Percentiles rank a stretch among this genome's conserved stretches.
Evolutionary conservation across 176 grass and related monocot species (phyloP).

Genomic region (Oryza meyeriana): DNA sequence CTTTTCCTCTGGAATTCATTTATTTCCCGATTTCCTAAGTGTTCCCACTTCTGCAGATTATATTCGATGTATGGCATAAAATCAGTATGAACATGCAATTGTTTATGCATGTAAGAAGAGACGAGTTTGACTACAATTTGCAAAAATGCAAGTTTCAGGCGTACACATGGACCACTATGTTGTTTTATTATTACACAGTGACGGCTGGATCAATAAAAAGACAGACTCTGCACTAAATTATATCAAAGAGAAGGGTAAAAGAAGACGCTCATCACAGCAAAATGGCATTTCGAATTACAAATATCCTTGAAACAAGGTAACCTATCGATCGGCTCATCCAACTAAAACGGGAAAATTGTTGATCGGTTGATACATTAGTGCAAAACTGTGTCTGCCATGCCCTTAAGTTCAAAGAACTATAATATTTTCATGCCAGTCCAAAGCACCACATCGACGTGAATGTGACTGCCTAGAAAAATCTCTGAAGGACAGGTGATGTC

Average conservation of each 20-base stretch:
- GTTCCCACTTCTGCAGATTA: no score
- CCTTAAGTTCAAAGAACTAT: neutral
- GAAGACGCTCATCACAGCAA: constrained; percentile 16
- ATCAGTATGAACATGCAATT: no score
- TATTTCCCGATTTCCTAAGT: no score
- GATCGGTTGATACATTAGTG: neutral
- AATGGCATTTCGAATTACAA: constrained; percentile 19
- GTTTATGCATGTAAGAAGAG: neutral
- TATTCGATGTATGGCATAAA: no score
- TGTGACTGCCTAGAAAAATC: neutral
- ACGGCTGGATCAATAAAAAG: neutral
- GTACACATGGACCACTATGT: neutral
- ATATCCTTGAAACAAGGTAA: neutral
- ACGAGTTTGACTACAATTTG: neutral
- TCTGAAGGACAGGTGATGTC: neutral
- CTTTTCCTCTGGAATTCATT: no score
- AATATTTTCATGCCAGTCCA: neutral
- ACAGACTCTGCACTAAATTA: neutral
- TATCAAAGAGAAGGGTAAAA: neutral
- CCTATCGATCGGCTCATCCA: neutral
- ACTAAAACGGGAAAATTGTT: neutral
- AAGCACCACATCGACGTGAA: neutral
- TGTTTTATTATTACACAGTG: constrained; percentile 20
- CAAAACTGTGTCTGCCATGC: neutral
- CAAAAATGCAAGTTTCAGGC: neutral